These are phyloP conservation scores for Trichoderma arundinaceum DNA, from an alignment of 2,329 filamentous ascomycete species.

Conservation along the genomic window DNA sequence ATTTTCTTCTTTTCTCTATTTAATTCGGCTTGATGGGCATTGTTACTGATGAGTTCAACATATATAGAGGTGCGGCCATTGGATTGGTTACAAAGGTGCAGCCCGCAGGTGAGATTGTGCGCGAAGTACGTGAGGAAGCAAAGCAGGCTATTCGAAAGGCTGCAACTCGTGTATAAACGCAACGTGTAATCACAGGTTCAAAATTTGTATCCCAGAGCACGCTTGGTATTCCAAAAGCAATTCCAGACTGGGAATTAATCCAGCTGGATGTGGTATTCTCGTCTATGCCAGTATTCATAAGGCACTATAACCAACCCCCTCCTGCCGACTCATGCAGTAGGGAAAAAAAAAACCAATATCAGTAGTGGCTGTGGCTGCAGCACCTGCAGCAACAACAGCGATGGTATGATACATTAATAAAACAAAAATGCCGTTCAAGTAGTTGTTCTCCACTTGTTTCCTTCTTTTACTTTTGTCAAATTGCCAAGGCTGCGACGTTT, in stretches of 20 bases:
- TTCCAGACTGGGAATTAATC: neutral
- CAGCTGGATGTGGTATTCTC: conserved; percentile 24
- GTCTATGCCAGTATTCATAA: conserved; percentile 32
- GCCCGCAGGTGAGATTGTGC: conserved; percentile 52
- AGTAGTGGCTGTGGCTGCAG: neutral
- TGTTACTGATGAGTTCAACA: conserved; percentile 27
- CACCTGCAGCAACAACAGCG: neutral
- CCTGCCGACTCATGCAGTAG: neutral
- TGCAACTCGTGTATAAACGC: conserved; percentile 26
- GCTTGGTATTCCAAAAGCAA: neutral
- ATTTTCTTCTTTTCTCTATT: neutral
- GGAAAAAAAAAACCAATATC: neutral
- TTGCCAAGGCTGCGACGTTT: conserved; percentile 42
- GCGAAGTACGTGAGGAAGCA: conserved; percentile 48
- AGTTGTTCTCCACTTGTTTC: neutral
- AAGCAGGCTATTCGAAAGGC: conserved; percentile 44
- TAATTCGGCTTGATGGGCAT: too few relatives aligned
- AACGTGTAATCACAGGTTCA: neutral
- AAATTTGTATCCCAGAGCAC: neutral
- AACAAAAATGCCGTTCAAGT: conserved; percentile 10
- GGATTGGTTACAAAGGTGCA: conserved; percentile 51
- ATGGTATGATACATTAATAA: conserved; percentile 29
- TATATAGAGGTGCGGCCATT: conserved; percentile 49
- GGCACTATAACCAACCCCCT: conserved; percentile 28
- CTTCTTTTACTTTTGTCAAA: neutral